A percentile compares a stretch with the other conserved stretches of the same genome.
Conservation (phyloP, 2,329 filamentous ascomycete species). For the Paraconiothyrium brasiliense region DNA sequence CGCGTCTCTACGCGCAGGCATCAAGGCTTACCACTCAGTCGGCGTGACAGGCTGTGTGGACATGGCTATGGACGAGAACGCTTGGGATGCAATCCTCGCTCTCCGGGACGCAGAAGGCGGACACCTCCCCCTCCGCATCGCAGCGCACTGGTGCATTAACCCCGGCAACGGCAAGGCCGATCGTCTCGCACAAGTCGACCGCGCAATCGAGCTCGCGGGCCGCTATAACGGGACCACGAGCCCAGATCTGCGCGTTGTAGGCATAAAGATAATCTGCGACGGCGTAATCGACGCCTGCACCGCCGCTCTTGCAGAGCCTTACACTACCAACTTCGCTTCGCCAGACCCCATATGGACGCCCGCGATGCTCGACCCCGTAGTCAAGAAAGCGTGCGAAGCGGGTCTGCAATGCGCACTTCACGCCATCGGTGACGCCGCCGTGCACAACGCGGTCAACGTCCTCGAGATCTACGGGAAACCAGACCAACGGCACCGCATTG, state of each 20-base stretch:
- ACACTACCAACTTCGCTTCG: constrained; percentile 58
- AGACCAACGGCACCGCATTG: constrained; percentile 67
- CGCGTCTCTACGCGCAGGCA: constrained; percentile 57
- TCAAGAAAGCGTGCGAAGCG: constrained; percentile 62
- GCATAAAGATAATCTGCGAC: constrained; percentile 72
- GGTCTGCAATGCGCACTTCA: constrained; percentile 71
- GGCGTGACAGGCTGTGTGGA: constrained; percentile 67
- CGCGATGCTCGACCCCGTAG: constrained; percentile 62
- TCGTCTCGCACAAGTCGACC: constrained; percentile 60
- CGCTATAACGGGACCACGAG: constrained; percentile 56
- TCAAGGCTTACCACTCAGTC: constrained; percentile 59
- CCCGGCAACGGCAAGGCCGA: constrained; percentile 57
- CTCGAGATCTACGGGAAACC: constrained; percentile 57
- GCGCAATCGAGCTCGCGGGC: constrained; percentile 59
- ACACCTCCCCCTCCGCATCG: constrained; percentile 58
- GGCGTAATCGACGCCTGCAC: constrained; percentile 73
- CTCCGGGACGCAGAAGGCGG: constrained; percentile 45
- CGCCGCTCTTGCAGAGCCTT: constrained; percentile 68
- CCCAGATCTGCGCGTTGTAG: constrained; percentile 63
- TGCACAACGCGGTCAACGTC: constrained; percentile 66
- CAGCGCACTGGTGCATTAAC: constrained; percentile 65
- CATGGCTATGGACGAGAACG: constrained; percentile 68
- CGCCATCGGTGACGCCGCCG: constrained; percentile 70
- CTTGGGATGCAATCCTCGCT: constrained; percentile 61
- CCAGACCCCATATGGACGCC: constrained; percentile 65